Evolutionary conservation across 1,284 basidiomycete species (phyloP), one percentile per base, ranked within the genome.

Genomic region (Ustilago hordei): DNA sequence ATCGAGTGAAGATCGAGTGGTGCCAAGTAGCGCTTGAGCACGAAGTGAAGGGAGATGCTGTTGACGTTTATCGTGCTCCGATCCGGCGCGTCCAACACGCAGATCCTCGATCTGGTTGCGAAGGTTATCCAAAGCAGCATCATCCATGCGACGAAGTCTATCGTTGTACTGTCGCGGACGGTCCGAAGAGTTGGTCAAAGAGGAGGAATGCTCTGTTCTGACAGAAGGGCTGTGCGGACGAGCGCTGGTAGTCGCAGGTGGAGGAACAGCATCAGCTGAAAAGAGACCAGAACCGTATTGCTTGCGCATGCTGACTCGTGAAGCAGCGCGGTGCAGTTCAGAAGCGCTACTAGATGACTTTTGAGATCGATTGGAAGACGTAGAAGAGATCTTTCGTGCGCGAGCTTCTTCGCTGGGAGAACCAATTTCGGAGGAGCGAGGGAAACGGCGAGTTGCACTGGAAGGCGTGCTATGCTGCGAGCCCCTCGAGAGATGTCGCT

Each of bases 271-370:
- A n/a, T 75, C 78, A n/a, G 71, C 64, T 43, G 78, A 75, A 31
- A 81, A 81, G 55, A 75, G 70, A 55, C 79, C 79, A 7, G 74
- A 61, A 17, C 79, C 79, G 53, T 75, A 60, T 12, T 62, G 64
- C 23, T 55, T 69, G 48, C 74, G 73, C 75, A 79, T 72, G 59
- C 78, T 75, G 63, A 67, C 77, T 41, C 79, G 64, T 41, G 79
- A 81, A 12, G 75, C 79, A 34, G 73, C 57, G 45, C 78, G 74
- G 53, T 79, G 79, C 23, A 79, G 64, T 13, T 81, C 79, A 1
- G 79, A 81, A n/a, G 78, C 74, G 34, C 78, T 73, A 58, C 61
- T 76, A 17, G 78, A 78, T 15, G 78, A 81, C 57, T 74, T 70
- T n/a, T 79, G 78, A 23, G 79, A 81, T 19, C 68, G 55, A 38